Conservation (phyloP, 2,329 filamentous ascomycete genomes). For the Capronia coronata region DNA sequence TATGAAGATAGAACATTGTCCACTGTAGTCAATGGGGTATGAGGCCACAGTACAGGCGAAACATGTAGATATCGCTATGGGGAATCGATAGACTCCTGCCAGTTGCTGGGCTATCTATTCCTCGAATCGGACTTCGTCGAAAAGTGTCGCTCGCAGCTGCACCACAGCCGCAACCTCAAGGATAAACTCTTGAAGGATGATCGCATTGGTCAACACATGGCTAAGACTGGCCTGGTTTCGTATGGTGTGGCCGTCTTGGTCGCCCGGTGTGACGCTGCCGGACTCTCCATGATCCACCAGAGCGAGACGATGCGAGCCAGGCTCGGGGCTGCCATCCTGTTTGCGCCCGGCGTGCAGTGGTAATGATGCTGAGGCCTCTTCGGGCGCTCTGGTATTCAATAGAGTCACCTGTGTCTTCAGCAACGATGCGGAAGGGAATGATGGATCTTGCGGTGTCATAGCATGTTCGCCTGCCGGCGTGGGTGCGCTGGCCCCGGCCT, state of each 20-base stretch:
- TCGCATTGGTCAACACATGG: constrained; percentile 71
- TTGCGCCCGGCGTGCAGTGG: constrained; percentile 16
- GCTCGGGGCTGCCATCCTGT: constrained; percentile 9
- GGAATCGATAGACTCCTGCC: background rate
- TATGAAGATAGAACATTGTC: constrained; percentile 17
- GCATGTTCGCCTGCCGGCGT: too few species aligned
- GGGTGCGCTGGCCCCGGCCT: constrained; percentile 3
- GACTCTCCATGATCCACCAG: constrained; percentile 13
- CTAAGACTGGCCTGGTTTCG: constrained; percentile 59
- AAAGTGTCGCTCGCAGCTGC: constrained; percentile 66
- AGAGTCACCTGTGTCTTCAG: constrained; percentile 20
- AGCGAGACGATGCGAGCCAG: background rate
- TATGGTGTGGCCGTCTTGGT: constrained; percentile 5
- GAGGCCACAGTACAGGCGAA: background rate
- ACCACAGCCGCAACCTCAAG: constrained; percentile 69
- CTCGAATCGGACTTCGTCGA: constrained; percentile 54
- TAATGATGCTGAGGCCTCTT: constrained; percentile 18
- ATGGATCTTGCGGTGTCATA: background rate
- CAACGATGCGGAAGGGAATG: constrained; percentile 1
- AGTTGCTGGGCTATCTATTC: background rate
- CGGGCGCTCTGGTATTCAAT: constrained; percentile 8
- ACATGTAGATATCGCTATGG: background rate
- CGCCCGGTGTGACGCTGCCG: constrained; percentile 19
- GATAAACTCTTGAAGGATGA: constrained; percentile 73
- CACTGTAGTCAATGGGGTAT: constrained; percentile 7